These are phyloP conservation scores for Cyberlindnera japonica DNA, from an alignment of 805 yeast species.

Conservation along the genomic window DNA sequence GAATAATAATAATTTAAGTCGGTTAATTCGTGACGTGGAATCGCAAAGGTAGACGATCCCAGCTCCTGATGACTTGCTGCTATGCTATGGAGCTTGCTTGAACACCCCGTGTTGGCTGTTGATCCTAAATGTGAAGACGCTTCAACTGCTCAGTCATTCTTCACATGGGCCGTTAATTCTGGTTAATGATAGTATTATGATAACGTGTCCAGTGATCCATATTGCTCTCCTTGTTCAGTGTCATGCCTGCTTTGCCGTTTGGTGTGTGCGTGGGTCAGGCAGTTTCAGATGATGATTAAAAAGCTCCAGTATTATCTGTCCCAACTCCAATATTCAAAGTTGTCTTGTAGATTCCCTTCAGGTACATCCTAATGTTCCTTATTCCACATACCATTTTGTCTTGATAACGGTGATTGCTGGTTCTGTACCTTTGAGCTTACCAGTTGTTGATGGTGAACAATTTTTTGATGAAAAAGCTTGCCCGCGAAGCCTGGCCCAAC, in stretches of 20 bases:
- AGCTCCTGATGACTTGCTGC: neutral
- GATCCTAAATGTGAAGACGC: too few species aligned
- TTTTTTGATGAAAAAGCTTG: slow-evolving; percentile 10
- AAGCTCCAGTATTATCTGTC: neutral
- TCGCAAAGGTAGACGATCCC: too few species aligned
- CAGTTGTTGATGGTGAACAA: slow-evolving; percentile 5
- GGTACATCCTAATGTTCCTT: neutral
- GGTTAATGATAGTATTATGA: too few species aligned
- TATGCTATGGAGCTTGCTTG: neutral
- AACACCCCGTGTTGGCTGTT: too few species aligned
- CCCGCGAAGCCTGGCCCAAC: neutral
- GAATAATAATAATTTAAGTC: too few species aligned
- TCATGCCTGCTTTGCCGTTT: neutral
- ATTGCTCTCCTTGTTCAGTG: too few species aligned
- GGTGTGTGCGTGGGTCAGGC: neutral
- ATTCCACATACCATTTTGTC: slow-evolving; percentile 15
- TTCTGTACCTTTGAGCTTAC: neutral
- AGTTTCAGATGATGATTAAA: neutral
- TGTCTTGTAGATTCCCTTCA: slow-evolving; percentile 2
- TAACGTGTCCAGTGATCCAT: too few species aligned
- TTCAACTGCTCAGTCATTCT: too few species aligned
- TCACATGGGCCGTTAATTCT: too few species aligned
- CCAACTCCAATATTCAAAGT: slow-evolving; percentile 1
- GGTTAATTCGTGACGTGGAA: too few species aligned
- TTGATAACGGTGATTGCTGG: slow-evolving; percentile 9